Evolutionary conservation across 73 alveolate species (phyloP), one percentile per base, ranked within the genome.

Genomic region (Paramecium primaurelia): DNA sequence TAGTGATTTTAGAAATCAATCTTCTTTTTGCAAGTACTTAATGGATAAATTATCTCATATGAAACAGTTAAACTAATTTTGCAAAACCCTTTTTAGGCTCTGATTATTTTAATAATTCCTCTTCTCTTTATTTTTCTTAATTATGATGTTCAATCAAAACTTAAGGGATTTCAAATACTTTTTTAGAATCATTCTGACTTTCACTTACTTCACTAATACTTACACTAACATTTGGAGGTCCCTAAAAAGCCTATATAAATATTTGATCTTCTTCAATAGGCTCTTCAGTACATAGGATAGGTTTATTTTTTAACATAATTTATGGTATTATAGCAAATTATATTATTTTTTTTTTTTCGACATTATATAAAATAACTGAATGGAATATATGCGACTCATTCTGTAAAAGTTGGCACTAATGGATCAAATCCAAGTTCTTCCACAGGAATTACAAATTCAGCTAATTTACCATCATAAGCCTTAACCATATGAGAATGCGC

Each of bases 341-440:
- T 42, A 42, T 42, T 22, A 22, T 22, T 22, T 7, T 42, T 0
- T 49, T 54, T 18, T 54, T 54, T 18, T 54, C 69, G 9, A 54
- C 69, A 54, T 54, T 1, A 18, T 18, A 54, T 54, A 54, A 54
- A 54, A 16, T 54, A 54, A 54, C 16, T 54, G 69, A 54, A 54
- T 54, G 11, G 18, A 18, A 64, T 64, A 32, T 64, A 28, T 64
- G 51, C 25, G 7, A 28, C 47, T 87, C 93, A 87, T 64, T 87
- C 93, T 30, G 92, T 95, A 60, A 97, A 97, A 8, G 99, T 99
- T 54, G 99, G 99, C 18, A 98, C 99, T 37, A 98, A 94, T 30
- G 99, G 99, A 93, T 98, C 99, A 89, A 98, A 98, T 47, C 99
- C 99, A 71, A 98, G 97, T 92, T 98, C 99, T 95, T 98, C 99